phyloP scores from a whole-genome alignment of 805 yeast genomes.

The Saccharomycopsis olivae region DNA sequence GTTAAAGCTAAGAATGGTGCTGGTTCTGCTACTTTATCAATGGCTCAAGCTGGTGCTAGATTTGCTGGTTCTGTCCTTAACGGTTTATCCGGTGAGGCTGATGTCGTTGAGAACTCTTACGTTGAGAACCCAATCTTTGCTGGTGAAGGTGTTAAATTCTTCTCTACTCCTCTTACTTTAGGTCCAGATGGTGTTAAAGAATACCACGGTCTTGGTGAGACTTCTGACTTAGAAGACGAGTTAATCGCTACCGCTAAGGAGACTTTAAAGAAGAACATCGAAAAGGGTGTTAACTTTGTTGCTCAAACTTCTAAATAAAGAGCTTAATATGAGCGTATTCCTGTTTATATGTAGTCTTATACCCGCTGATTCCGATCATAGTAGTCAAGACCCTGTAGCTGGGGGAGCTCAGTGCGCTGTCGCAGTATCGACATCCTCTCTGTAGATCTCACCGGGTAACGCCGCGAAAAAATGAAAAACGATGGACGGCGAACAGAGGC shows the following conservation, averaged over 20 bases:
- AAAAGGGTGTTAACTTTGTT: slow-evolving; percentile 87
- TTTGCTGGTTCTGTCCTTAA: slow-evolving; percentile 58
- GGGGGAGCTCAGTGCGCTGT: too few species aligned
- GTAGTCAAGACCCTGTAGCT: too few species aligned
- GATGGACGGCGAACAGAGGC: too few species aligned
- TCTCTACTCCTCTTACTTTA: slow-evolving; percentile 88
- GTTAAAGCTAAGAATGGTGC: slow-evolving; percentile 79
- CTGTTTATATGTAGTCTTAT: too few species aligned
- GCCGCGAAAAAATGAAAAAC: too few species aligned
- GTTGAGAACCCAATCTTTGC: slow-evolving; percentile 77
- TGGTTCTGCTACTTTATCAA: slow-evolving; percentile 76
- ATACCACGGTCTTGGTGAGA: slow-evolving; percentile 67
- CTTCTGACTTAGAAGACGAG: slow-evolving; percentile 72
- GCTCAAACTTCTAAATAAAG: slow-evolving; percentile 19
- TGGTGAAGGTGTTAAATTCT: slow-evolving; percentile 89
- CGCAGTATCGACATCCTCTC: too few species aligned
- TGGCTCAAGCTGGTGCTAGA: slow-evolving; percentile 80
- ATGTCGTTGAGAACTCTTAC: slow-evolving; percentile 57
- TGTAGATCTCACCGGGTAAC: too few species aligned
- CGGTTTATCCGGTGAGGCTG: slow-evolving; percentile 38
- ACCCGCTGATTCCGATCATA: too few species aligned
- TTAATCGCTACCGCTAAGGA: slow-evolving; percentile 77
- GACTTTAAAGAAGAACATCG: slow-evolving; percentile 81
- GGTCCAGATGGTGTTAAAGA: slow-evolving; percentile 84
- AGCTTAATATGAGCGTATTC: too few species aligned